Percentiles rank a stretch among this genome's conserved stretches.
Conservation (phyloP, 2,329 filamentous ascomycete genomes). For the Penicillium digitatum region DNA sequence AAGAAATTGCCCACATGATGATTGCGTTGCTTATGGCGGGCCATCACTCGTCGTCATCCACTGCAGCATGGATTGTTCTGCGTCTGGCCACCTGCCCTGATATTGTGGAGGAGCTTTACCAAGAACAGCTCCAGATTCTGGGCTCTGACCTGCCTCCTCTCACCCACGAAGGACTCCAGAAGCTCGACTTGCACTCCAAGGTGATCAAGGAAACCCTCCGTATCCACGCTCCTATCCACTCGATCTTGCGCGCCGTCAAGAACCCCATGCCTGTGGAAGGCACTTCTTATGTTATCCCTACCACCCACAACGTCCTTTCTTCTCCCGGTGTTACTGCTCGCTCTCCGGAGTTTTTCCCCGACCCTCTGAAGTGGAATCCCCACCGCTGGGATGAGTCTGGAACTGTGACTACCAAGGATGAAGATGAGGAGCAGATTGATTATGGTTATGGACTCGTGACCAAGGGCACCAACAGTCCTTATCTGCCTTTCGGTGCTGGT, state of each 20-base stretch:
- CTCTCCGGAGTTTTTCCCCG: slow-evolving; percentile 71
- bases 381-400: slow-evolving; percentile 75
- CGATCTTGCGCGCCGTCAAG: slow-evolving; percentile 89
- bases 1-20: slow-evolving; percentile 89
- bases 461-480: slow-evolving; percentile 85
- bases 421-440: slow-evolving; percentile 72
- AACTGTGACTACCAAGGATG: slow-evolving; percentile 43
- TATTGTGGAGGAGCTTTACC: slow-evolving; percentile 75
- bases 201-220: slow-evolving; percentile 90
- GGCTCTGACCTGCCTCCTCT: slow-evolving; percentile 72
- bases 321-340: slow-evolving; percentile 77
- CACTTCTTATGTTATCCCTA: slow-evolving; percentile 77
- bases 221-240: slow-evolving; percentile 89
- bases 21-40: slow-evolving; percentile 90
- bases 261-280: slow-evolving; percentile 77
- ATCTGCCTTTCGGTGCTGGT: slow-evolving; percentile 90
- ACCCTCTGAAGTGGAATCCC: slow-evolving; percentile 80
- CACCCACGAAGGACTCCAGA: slow-evolving; percentile 71
- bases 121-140: slow-evolving; percentile 72
- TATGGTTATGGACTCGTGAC: slow-evolving; percentile 91
- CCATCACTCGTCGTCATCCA: slow-evolving; percentile 83
- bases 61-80: slow-evolving; percentile 78
- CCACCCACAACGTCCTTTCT: slow-evolving; percentile 74
- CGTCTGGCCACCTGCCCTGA: slow-evolving; percentile 73
- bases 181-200: slow-evolving; percentile 75